A percentile compares a stretch with the other conserved stretches of the same genome.
These are phyloP conservation scores for Fusarium chaquense DNA, from an alignment of 2,329 filamentous ascomycete genomes.

Conservation along the genomic window DNA sequence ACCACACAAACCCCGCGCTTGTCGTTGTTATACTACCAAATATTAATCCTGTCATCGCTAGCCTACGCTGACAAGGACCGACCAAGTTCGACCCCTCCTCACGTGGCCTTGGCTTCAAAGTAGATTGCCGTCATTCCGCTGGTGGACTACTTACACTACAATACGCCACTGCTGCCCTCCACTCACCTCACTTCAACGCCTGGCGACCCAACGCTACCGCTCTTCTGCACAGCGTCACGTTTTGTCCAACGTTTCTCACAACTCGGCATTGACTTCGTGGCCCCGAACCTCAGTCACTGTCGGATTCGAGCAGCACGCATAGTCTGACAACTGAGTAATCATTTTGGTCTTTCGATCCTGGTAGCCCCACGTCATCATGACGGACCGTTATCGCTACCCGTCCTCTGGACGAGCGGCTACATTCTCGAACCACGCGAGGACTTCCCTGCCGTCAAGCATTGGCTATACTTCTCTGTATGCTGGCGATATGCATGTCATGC, in stretches of 20 bases:
- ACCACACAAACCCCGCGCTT: slow-evolving; percentile 20
- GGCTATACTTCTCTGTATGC: slow-evolving; percentile 64
- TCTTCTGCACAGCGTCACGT: slow-evolving; percentile 30
- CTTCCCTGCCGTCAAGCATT: slow-evolving; percentile 65
- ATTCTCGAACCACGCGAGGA: slow-evolving; percentile 63
- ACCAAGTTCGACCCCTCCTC: slow-evolving; percentile 46
- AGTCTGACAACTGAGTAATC: slow-evolving; percentile 23
- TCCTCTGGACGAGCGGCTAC: slow-evolving; percentile 59
- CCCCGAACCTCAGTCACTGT: slow-evolving; percentile 10
- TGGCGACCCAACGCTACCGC: slow-evolving; percentile 29
- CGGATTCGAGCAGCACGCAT: slow-evolving; percentile 19
- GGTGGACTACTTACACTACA: slow-evolving; percentile 24
- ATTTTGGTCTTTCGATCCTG: slow-evolving; percentile 15
- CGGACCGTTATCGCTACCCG: slow-evolving; percentile 60
- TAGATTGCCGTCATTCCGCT: slow-evolving; percentile 42
- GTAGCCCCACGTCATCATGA: slow-evolving; percentile 55
- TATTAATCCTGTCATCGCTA: slow-evolving; percentile 22
- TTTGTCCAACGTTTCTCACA: slow-evolving; percentile 35
- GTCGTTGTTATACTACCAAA: slow-evolving; percentile 8
- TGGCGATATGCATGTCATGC: slow-evolving; percentile 67
- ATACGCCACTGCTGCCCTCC: slow-evolving; percentile 26
- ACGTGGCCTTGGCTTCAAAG: slow-evolving; percentile 43
- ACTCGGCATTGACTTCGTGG: slow-evolving; percentile 17
- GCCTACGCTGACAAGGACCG: slow-evolving; percentile 38
- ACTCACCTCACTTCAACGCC: slow-evolving; percentile 33